phyloP scores from a whole-genome alignment of 2,329 filamentous ascomycete species.

The Aureobasidium lini region DNA sequence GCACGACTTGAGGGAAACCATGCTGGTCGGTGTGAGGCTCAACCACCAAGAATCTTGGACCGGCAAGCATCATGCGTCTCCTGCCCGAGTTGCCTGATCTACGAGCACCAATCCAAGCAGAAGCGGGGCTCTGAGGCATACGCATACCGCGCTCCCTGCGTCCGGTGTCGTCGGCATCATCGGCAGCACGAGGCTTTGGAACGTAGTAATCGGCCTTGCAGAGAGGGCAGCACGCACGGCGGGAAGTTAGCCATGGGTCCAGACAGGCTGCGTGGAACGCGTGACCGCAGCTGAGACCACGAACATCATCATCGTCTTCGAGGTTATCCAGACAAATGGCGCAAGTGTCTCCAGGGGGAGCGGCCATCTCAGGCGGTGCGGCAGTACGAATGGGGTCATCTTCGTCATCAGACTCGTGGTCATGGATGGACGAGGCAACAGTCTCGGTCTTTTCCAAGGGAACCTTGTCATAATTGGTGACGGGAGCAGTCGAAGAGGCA shows the following conservation, averaged over 20 bases:
- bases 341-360: constrained; percentile 81
- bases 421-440: constrained; percentile 23
- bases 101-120: constrained; percentile 23
- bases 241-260: constrained; percentile 91
- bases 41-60: constrained; percentile 21
- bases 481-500: constrained; percentile 15
- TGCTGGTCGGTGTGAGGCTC: constrained; percentile 14
- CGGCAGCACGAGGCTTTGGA: constrained; percentile 73
- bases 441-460: constrained; percentile 27
- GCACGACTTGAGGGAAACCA: not conserved
- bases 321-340: constrained; percentile 93
- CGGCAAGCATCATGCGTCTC: constrained; percentile 22
- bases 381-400: constrained; percentile 73
- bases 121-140: constrained; percentile 21
- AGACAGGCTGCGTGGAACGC: constrained; percentile 95
- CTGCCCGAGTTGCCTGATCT: constrained; percentile 20
- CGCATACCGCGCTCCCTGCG: constrained; percentile 15
- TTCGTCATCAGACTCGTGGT: constrained; percentile 53
- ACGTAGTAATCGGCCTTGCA: constrained; percentile 98
- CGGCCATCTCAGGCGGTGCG: constrained; percentile 70
- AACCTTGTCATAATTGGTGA: constrained; percentile 23
- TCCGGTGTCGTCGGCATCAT: constrained; percentile 26
- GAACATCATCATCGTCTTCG: constrained; percentile 92
- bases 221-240: constrained; percentile 89
- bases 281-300: constrained; percentile 91